Evolutionary conservation across 1,139 yeast species (phyloP).

Genomic region (Dujonia santamariae): DNA sequence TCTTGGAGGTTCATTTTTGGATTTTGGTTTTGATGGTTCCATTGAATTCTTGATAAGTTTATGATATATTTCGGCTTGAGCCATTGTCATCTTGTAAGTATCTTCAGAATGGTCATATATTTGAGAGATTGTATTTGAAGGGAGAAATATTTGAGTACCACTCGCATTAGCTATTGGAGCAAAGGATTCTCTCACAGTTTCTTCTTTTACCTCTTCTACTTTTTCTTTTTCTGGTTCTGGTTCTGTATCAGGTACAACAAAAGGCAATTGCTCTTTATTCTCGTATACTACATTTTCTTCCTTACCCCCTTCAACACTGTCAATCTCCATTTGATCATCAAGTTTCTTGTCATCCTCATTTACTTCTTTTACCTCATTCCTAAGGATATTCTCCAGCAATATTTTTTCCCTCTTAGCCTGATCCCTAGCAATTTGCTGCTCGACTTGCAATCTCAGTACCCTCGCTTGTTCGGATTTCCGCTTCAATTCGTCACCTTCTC

Average conservation of each 20-base stretch:
- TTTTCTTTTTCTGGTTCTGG: neutral
- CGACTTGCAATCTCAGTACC: slow-evolving; percentile 2
- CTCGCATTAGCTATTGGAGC: neutral
- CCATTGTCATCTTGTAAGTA: slow-evolving; percentile 49
- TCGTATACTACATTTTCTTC: neutral
- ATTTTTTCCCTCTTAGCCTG: slow-evolving; percentile 1
- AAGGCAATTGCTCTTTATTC: neutral
- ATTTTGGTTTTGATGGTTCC: slow-evolving; percentile 23
- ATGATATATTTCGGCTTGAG: slow-evolving; percentile 54
- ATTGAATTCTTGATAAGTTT: slow-evolving; percentile 40
- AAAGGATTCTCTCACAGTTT: neutral
- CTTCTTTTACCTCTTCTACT: neutral
- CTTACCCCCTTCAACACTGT: neutral
- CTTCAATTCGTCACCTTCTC: slow-evolving; percentile 10
- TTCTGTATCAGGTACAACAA: neutral
- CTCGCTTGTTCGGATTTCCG: slow-evolving; percentile 6
- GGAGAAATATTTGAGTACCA: slow-evolving; percentile 22
- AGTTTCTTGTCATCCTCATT: neutral
- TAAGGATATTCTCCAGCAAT: too few relatives aligned
- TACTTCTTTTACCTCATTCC: slow-evolving; percentile 1
- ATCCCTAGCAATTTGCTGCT: slow-evolving; percentile 7
- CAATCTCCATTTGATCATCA: neutral
- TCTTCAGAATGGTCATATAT: slow-evolving; percentile 42
- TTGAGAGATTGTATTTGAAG: slow-evolving; percentile 11
- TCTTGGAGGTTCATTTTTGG: slow-evolving; percentile 16